Evolutionary conservation across 2,329 filamentous ascomycete genomes (phyloP), one percentile per base, ranked within the genome.

Genomic region (Trichoderma citrinoviride): DNA sequence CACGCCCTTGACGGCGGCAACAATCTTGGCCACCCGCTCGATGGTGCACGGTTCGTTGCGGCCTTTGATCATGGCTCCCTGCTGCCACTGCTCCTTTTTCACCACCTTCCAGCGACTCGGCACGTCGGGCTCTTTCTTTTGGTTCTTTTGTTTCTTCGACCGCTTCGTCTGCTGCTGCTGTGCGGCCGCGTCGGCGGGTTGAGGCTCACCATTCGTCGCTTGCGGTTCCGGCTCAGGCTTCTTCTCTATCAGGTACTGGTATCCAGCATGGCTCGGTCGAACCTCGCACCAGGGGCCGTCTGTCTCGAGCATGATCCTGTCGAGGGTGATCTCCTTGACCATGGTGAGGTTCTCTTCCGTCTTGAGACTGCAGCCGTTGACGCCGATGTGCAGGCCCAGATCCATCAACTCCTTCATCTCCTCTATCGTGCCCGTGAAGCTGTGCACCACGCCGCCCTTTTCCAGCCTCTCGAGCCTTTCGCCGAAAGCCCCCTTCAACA

Each of bases 241-340:
- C 64, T 77, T 77, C 67, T 82, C 79, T 4, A 86, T 75, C 12
- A 87, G 77, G 69, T 89, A 90, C 76, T 89, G 90, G 71, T 89
- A 91, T 2, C 92, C 92, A 33, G 93, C 93, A 78, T 99, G 94
- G 33, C 87, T 92, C 0, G 93, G 89, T 25, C 95, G 83, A 66
- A 99, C 94, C 76, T 99, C 95, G 74, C 95, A 99, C 91, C 95
- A 99, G 3, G 95, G 95, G 2, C 95, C 95, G 75, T 99, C 95
- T 0, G 95, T 99, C 82, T 99, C 95, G 54, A 99, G 87, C 84
- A 98, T 96, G 61, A 99, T 77, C 53, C 89, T 81, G 64, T 93
- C 87, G 12, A 99, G 80, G 12, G 88, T 90, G 44, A 98, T 87
- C 66, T 89, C 85, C 68, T 84, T 87, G 12, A 97, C 92, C 3